Evolutionary conservation across 768 basidiomycete species (phyloP).

Genomic region (Fibroporia radiculosa): DNA sequence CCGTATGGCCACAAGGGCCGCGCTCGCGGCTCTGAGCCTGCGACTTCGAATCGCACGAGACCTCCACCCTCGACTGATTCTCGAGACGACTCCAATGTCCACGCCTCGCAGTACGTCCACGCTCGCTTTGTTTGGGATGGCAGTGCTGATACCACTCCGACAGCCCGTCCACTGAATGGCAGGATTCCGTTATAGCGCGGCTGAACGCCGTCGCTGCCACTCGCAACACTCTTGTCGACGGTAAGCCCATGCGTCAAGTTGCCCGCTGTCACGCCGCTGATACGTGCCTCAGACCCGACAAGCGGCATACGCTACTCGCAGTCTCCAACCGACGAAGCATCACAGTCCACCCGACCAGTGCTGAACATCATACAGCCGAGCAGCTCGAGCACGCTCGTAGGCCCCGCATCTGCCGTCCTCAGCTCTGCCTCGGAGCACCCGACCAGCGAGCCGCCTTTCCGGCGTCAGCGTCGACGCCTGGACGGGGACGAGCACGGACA

Average conservation of each 20-base stretch:
- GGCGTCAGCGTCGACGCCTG: slow-evolving; percentile 46
- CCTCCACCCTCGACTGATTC: slow-evolving; percentile 14
- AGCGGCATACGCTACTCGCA: slow-evolving; percentile 7
- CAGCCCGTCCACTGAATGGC: slow-evolving; percentile 82
- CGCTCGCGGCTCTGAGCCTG: slow-evolving; percentile 32
- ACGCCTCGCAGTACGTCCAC: slow-evolving; percentile 54
- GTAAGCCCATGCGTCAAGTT: slow-evolving; percentile 7
- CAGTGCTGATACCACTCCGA: slow-evolving; percentile 6
- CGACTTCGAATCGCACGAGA: slow-evolving; percentile 18
- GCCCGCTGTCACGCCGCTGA: slow-evolving; percentile 4
- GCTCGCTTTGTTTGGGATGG: background rate
- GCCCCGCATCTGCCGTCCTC: background rate
- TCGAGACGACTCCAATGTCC: slow-evolving; percentile 15
- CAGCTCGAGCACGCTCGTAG: background rate
- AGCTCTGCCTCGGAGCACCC: background rate
- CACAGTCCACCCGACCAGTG: background rate
- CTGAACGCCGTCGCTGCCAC: slow-evolving; percentile 21
- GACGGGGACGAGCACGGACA: slow-evolving; percentile 13
- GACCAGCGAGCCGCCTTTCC: slow-evolving; percentile 25
- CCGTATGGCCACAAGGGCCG: slow-evolving; percentile 73
- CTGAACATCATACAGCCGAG: slow-evolving; percentile 1
- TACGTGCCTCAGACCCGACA: background rate
- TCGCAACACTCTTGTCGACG: slow-evolving; percentile 18
- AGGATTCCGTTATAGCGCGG: slow-evolving; percentile 47
- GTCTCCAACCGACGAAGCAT: slow-evolving; percentile 7